Base-by-base conservation (phyloP, 2,329 filamentous ascomycete genomes). In the Rhynchosporium agropyri region DNA sequence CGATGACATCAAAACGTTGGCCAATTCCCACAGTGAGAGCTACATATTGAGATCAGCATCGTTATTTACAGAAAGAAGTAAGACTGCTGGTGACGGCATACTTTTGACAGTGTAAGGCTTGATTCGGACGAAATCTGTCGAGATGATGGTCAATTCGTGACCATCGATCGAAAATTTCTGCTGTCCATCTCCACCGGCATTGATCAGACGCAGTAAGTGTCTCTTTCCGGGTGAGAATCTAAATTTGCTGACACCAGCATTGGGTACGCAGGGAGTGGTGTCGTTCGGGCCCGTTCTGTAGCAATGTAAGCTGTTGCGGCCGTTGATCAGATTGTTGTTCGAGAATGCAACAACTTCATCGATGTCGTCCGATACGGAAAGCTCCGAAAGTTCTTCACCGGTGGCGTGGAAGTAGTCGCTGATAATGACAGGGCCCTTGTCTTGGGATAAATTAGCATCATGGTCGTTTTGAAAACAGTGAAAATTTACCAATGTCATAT, bases 101-200 rank as follows among this genome's bases (percentile, higher is more conserved):
- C 43, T n/a, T n/a, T 15, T 45, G 15, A n/a, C n/a, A 20, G 15
- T 45, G 15, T 53, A 53, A 4, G 49, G 49, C 4, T 79, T 29
- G 82, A 89, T 78, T 1, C 84, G 83, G 0, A 88, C 83, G 13
- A 79, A 74, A 54, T 88, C 80, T 70, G 90, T 91, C 75, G 88
- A 87, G 57, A 91, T 79, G 5, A 83, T 83, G 0, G 87, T 89
- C 7, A 85, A 70, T 2, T 81, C 85, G 60, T 81, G 72, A 1
- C 80, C 81, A 60, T 85, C 80, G 33, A 76, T 77, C 1, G 79
- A 73, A 5, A 79, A 72, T 4, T 82, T 79, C 76, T 84, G 85
- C 3, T 72, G 67, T 3, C 74, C 77, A 38, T 70, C 71, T 10
- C 85, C 74, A 69, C 68, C 81, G 33, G 72, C 75, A 67, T 83